A percentile compares a stretch with the other conserved stretches of the same genome.
Conservation (phyloP, 2,329 filamentous ascomycete genomes). For the Fusarium pilosicola region DNA sequence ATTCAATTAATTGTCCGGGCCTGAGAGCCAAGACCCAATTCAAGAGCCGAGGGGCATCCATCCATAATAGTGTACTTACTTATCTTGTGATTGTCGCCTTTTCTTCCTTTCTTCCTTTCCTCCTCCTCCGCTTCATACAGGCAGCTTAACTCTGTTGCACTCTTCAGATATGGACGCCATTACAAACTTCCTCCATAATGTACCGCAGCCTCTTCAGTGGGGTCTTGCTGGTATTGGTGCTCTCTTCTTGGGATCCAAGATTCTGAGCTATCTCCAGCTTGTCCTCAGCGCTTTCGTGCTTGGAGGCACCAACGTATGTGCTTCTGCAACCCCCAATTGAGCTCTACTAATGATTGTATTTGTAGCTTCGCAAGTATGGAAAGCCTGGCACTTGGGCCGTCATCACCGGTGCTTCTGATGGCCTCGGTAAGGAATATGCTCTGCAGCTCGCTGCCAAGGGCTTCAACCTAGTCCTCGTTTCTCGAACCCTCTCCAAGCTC, state of each 20-base stretch:
- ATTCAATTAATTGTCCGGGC: constrained; percentile 17
- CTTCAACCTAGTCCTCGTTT: constrained; percentile 95
- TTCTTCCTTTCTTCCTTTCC: neutral
- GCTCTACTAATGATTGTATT: neutral
- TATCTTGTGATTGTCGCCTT: constrained; percentile 12
- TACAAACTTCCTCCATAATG: constrained; percentile 41
- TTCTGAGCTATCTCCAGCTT: constrained; percentile 68
- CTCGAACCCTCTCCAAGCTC: constrained; percentile 94
- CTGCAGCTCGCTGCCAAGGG: constrained; percentile 88
- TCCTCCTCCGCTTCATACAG: neutral
- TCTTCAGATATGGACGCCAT: constrained; percentile 44
- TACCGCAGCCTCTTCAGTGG: constrained; percentile 59
- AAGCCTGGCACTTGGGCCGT: constrained; percentile 93
- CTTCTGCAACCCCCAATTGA: neutral
- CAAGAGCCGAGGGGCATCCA: constrained; percentile 37
- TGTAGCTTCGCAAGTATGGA: constrained; percentile 87
- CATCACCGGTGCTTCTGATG: constrained; percentile 94
- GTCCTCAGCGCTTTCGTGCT: constrained; percentile 76
- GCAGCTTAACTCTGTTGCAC: neutral
- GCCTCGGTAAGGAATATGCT: constrained; percentile 95
- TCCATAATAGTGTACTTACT: constrained; percentile 14
- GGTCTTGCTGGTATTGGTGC: constrained; percentile 65
- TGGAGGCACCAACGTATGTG: constrained; percentile 67
- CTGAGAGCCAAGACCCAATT: constrained; percentile 10
- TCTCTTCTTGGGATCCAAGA: constrained; percentile 65